Evolutionary conservation across 176 grass and related monocot species (phyloP), one percentile per base, ranked within the genome.

Genomic region (Dactylis glomerata): DNA sequence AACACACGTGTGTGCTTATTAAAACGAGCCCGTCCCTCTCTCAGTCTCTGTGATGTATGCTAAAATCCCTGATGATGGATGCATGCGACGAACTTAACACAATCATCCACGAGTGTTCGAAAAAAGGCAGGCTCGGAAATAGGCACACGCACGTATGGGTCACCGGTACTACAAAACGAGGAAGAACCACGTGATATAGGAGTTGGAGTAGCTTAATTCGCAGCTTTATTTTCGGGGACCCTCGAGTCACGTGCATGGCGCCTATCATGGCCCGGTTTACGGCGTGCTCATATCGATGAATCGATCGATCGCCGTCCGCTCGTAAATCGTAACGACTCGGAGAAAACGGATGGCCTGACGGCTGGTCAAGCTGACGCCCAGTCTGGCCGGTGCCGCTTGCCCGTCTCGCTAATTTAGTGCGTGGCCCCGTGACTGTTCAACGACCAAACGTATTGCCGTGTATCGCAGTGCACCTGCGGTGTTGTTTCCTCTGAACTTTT

Each of bases 1-100:
- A 36, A 70, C 79, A 82, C 86, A 87, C 79, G 79, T 82, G 84
- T 14, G n/a, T 78, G 32, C 82, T 61, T 37, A 81, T 59, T 81
- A 61, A 31, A 3, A 32, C 1, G 45, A 22, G 26, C 45, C 10
- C 20, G 12, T 44, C 46, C 69, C 30, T 45, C 69, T 16, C 22
- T 16, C 16, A 19, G 0, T 0, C 0, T 30, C 24, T 23, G 10
- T 12, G 57, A 62, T 30, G 58, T 41, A 27, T 3, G 58, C 10
- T 50, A 50, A 77, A 77, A 72, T n/a, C 62, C 50, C 66, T 5
- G 44, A 68, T 85, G 22, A 84, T 80, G 68, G n/a, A 42, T 3
- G 24, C 54, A 10, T 28, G 65, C 16, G 19, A 82, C 26, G 64
- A 31, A 11, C 70, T 11, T 0, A 56, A 1, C 79, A 82, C 44